Evolutionary conservation across 2,329 filamentous ascomycete species (phyloP), one percentile per base, ranked within the genome.

Genomic region (Colletotrichum sp.): DNA sequence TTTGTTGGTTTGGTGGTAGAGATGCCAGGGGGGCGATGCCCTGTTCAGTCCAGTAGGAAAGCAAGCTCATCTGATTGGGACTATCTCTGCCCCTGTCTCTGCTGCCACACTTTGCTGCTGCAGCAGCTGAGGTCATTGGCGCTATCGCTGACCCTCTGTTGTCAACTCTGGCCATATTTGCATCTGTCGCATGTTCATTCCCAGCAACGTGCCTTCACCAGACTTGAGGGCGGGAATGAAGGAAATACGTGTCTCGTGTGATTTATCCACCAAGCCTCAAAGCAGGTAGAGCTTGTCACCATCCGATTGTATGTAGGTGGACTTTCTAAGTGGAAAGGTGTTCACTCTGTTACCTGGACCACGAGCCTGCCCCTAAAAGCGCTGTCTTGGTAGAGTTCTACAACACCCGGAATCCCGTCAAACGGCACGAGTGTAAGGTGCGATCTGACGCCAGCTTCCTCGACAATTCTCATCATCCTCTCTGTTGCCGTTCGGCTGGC

Each of bases 381-480:
- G 24, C 77, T 77, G 10, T 82, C 78, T 71, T 79, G 72, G 66
- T 84, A 84, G 28, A 60, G 69, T 2, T 81, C 79, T 18, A 82
- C 75, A 67, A 84, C 77, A 6, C 65, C 66, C 2, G 83, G 79
- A 15, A 82, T 79, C 26, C 79, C 71, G 6, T 80, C 79, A 67
- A 83, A 82, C 0, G 79, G 24, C 18, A 84, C 65, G 1, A 72
- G 30, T 2, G 82, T 84, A 9, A 84, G 55, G 18, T 81, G 79
- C 5, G 82, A 83, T 60, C 76, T 76, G 3, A 84, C 77, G 7
- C 78, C 74, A 21, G 65, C 67, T 34, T 77, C 69, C n/a, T 78
- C 79, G 8, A 84, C 83, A 8, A 76, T 68, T 21, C 79, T 69
- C 80, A 84, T 81, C 83, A 84, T 84, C 26, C 80, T 76, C 38